Evolutionary conservation across 495 filamentous ascomycete genomes (phyloP).

Genomic region (Chlorociboria aeruginascens): DNA sequence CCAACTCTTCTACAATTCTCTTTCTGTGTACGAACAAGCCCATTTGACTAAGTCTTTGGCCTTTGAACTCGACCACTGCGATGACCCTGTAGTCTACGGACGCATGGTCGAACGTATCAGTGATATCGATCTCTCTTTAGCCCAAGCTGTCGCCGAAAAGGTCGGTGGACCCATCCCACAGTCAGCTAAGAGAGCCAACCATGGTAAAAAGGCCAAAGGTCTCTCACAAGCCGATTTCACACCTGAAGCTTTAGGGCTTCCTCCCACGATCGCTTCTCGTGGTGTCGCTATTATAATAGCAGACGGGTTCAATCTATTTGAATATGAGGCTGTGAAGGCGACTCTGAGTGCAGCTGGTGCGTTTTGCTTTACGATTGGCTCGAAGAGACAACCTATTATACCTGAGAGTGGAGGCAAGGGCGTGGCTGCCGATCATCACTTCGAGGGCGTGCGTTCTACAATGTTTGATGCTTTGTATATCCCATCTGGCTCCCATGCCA

Average conservation of each 20-base stretch:
- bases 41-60: conserved; percentile 59
- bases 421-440: conserved; percentile 64
- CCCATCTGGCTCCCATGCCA: conserved; percentile 57
- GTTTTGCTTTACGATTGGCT: conserved; percentile 59
- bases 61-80: conserved; percentile 86
- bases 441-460: conserved; percentile 72
- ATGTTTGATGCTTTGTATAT: conserved; percentile 79
- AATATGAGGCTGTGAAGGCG: conserved; percentile 51
- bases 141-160: conserved; percentile 53
- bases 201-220: conserved; percentile 50
- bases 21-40: conserved; percentile 54
- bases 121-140: conserved; percentile 62
- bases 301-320: conserved; percentile 63
- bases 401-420: conserved; percentile 41
- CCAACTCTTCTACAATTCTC: conserved; percentile 69
- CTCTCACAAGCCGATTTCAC: conserved; percentile 61
- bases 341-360: conserved; percentile 50
- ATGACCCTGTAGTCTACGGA: conserved; percentile 70
- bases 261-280: conserved; percentile 57
- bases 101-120: conserved; percentile 57
- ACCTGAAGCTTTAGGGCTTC: conserved; percentile 25
- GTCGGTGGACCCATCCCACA: conserved; percentile 53
- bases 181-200: conserved; percentile 41
- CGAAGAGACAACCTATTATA: conserved; percentile 46
- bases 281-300: conserved; percentile 69